Percentiles rank a stretch among this genome's conserved stretches.
These are phyloP conservation scores for Chlorella sp. DNA, from an alignment of 139 green algal genomes.

Conservation along the genomic window DNA sequence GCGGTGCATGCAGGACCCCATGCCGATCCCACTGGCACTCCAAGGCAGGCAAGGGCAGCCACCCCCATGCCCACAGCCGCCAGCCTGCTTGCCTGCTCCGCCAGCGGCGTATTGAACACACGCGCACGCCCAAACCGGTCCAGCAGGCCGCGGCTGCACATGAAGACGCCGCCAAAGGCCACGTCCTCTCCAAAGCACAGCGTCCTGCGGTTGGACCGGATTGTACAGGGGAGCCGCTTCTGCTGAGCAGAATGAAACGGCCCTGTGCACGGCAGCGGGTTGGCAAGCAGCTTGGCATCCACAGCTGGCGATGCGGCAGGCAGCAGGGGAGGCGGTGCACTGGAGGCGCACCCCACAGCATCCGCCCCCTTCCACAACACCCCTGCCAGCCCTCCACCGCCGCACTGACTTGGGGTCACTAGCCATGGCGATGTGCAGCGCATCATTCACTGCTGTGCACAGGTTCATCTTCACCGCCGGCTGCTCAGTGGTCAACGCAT, in stretches of 20 bases:
- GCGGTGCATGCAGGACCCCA: too few relatives aligned
- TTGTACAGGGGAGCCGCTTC: too few relatives aligned
- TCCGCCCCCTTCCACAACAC: too few relatives aligned
- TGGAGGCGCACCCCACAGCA: too few relatives aligned
- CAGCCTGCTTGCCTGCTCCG: conserved; percentile 73
- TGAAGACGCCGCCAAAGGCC: conserved; percentile 93
- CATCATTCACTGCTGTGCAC: conserved; percentile 90
- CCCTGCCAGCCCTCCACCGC: too few relatives aligned
- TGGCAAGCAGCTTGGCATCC: too few relatives aligned
- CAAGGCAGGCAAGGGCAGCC: too few relatives aligned
- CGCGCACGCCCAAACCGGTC: conserved; percentile 79
- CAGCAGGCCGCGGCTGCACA: conserved; percentile 85
- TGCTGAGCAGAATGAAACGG: too few relatives aligned
- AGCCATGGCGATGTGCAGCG: conserved; percentile 78
- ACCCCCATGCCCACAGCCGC: not conserved
- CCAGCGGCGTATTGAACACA: conserved; percentile 96
- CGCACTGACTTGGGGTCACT: conserved; percentile 64
- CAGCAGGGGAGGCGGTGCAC: too few relatives aligned
- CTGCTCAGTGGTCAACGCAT: not conserved
- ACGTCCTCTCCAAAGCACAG: conserved; percentile 95
- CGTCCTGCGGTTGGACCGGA: conserved; percentile 63
- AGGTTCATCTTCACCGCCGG: conserved; percentile 69
- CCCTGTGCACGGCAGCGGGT: too few relatives aligned
- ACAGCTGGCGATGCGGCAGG: too few relatives aligned
- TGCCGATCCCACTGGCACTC: too few relatives aligned